A percentile compares a stretch with the other conserved stretches of the same genome.
phyloP scores from a whole-genome alignment of 345 rosid genomes.

The Limnanthes douglasii region DNA sequence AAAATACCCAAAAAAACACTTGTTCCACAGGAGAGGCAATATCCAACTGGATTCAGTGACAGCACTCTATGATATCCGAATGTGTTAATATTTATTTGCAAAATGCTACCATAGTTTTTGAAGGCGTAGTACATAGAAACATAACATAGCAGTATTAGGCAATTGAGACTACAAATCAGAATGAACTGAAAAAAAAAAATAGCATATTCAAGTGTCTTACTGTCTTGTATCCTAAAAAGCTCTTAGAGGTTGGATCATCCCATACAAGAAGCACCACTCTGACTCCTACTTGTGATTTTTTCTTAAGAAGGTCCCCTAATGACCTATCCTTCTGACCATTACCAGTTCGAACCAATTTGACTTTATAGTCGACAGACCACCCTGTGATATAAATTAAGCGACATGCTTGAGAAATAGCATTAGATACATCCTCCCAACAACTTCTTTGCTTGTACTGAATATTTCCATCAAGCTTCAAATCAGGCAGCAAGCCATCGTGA shows the following conservation, averaged over 20 bases:
- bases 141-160: too few species aligned
- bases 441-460: constrained; percentile 32
- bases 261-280: constrained; percentile 82
- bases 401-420: constrained; percentile 67
- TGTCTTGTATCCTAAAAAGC: constrained; percentile 46
- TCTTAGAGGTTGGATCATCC: constrained; percentile 94
- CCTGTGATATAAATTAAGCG: constrained; percentile 77
- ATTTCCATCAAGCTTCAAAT: constrained; percentile 39
- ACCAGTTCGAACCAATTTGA: constrained; percentile 46
- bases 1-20: too few species aligned
- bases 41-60: too few species aligned
- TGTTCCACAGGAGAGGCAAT: too few species aligned
- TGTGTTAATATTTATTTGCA: too few species aligned
- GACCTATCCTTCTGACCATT: constrained; percentile 17
- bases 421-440: constrained; percentile 71
- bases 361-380: constrained; percentile 70
- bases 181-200: background rate
- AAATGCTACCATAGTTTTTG: too few species aligned
- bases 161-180: too few species aligned
- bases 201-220: constrained; percentile 24
- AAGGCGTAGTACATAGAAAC: too few species aligned
- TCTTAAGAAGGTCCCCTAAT: constrained; percentile 69
- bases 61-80: too few species aligned
- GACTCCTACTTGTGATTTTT: constrained; percentile 88
- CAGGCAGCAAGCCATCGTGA: constrained; percentile 46